Evolutionary conservation across 2,329 filamentous ascomycete species (phyloP).

Genomic region (Aspergillus intermedius): DNA sequence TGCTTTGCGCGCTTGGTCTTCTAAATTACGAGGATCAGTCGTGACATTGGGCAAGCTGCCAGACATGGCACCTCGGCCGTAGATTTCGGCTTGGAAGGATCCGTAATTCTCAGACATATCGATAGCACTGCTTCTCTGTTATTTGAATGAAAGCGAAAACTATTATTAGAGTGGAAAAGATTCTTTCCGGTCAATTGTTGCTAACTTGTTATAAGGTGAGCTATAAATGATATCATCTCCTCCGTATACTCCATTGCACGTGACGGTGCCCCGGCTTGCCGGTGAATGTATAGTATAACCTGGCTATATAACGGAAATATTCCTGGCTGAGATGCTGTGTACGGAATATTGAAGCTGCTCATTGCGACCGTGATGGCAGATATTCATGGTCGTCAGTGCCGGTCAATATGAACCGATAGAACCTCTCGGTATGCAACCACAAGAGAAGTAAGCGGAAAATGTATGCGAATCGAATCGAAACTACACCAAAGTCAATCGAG

Average conservation of each 20-base stretch:
- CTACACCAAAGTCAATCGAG: too few relatives aligned
- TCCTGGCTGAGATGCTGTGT: too few relatives aligned
- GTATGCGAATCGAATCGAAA: too few relatives aligned
- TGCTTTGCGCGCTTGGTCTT: constrained; percentile 47
- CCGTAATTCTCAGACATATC: constrained; percentile 36
- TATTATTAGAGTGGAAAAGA: neutral
- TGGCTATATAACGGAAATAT: too few relatives aligned
- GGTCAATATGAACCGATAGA: too few relatives aligned
- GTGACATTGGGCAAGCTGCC: constrained; percentile 48
- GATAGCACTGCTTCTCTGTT: neutral
- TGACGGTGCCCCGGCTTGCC: neutral
- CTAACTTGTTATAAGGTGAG: neutral
- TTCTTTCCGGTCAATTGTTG: neutral
- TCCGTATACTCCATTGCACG: neutral
- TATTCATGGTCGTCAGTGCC: too few relatives aligned
- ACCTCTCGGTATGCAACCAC: too few relatives aligned
- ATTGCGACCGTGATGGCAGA: too few relatives aligned
- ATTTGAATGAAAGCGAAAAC: neutral
- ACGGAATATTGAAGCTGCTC: too few relatives aligned
- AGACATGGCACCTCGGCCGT: constrained; percentile 47
- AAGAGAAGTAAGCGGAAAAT: too few relatives aligned
- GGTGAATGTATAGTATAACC: constrained; percentile 38
- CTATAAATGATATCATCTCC: neutral
- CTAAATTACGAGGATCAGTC: constrained; percentile 53
- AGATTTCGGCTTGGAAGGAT: constrained; percentile 45